Evolutionary conservation across 1,139 yeast genomes (phyloP).

Genomic region (Hansenula lynferdii): DNA sequence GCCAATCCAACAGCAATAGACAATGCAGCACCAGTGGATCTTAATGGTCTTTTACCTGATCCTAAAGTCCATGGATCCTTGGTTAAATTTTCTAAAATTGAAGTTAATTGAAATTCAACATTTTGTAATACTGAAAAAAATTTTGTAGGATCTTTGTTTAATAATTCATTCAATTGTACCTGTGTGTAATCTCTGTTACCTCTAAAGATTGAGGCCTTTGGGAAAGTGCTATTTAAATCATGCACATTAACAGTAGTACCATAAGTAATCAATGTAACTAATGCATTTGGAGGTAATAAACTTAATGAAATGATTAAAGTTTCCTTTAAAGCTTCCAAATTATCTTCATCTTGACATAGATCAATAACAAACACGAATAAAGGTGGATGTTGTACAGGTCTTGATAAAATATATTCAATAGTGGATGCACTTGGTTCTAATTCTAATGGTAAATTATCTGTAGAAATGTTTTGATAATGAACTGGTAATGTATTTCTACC

Average conservation of each 20-base stretch:
- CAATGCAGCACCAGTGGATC: slow-evolving; percentile 93
- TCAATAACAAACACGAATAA: slow-evolving; percentile 88
- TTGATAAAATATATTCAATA: slow-evolving; percentile 82
- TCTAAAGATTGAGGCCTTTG: slow-evolving; percentile 82
- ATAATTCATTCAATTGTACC: slow-evolving; percentile 71
- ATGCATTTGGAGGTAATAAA: slow-evolving; percentile 87
- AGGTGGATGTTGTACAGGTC: slow-evolving; percentile 93
- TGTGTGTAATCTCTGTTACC: slow-evolving; percentile 87
- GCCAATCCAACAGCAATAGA: slow-evolving; percentile 78
- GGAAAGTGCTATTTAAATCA: slow-evolving; percentile 75
- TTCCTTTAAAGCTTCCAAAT: slow-evolving; percentile 83
- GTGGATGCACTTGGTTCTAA: slow-evolving; percentile 76
- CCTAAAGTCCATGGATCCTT: slow-evolving; percentile 93
- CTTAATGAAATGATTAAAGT: slow-evolving; percentile 77
- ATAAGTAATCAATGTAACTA: slow-evolving; percentile 86
- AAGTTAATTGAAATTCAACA: slow-evolving; percentile 82
- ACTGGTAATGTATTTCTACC: slow-evolving; percentile 84
- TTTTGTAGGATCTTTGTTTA: slow-evolving; percentile 38
- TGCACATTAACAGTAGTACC: slow-evolving; percentile 96
- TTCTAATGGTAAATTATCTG: slow-evolving; percentile 84
- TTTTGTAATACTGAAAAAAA: slow-evolving; percentile 84
- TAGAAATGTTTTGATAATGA: slow-evolving; percentile 81
- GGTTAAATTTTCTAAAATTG: slow-evolving; percentile 71
- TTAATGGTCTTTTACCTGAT: slow-evolving; percentile 79
- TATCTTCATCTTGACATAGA: slow-evolving; percentile 92